phyloP scores from a whole-genome alignment of 1,139 yeast species.

The Kodamaea sp. region DNA sequence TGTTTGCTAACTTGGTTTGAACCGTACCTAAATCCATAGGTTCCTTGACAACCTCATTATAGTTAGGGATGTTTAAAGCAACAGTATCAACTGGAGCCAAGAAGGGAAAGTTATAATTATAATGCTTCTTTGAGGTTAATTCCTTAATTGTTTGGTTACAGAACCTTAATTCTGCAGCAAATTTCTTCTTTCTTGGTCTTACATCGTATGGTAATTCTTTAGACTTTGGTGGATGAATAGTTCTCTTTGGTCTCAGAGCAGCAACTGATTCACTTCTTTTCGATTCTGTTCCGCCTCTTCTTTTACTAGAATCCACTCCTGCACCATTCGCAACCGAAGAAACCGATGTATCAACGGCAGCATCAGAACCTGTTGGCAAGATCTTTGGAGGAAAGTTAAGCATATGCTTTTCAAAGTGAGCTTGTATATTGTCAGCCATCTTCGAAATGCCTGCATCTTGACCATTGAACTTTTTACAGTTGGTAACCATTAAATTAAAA shows the following conservation, averaged over 20 bases:
- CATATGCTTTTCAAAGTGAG: constrained; percentile 91
- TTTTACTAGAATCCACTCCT: constrained; percentile 23
- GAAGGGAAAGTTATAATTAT: constrained; percentile 83
- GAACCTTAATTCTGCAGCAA: constrained; percentile 83
- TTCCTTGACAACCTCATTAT: constrained; percentile 74
- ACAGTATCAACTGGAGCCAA: constrained; percentile 94
- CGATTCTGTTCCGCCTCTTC: constrained; percentile 64
- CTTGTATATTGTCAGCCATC: constrained; percentile 88
- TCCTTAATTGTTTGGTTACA: constrained; percentile 83
- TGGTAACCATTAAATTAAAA: constrained; percentile 78
- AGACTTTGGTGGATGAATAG: constrained; percentile 94
- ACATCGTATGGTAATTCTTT: constrained; percentile 89
- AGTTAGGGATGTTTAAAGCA: constrained; percentile 88
- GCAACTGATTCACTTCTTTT: constrained; percentile 40
- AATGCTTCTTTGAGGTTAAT: constrained; percentile 76
- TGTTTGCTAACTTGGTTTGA: constrained; percentile 73
- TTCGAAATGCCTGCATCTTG: constrained; percentile 75
- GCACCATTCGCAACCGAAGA: constrained; percentile 10
- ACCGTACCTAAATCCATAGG: constrained; percentile 97
- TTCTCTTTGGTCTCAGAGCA: constrained; percentile 80
- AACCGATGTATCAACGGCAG: constrained; percentile 5
- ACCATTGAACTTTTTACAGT: constrained; percentile 85
- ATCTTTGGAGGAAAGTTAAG: constrained; percentile 85
- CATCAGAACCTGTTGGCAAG: constrained; percentile 31
- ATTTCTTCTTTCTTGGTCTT: constrained; percentile 89